Percentiles rank a stretch among this genome's conserved stretches.
Evolutionary conservation across 805 yeast species (phyloP).

Genomic region (Isabelozyma heimii): DNA sequence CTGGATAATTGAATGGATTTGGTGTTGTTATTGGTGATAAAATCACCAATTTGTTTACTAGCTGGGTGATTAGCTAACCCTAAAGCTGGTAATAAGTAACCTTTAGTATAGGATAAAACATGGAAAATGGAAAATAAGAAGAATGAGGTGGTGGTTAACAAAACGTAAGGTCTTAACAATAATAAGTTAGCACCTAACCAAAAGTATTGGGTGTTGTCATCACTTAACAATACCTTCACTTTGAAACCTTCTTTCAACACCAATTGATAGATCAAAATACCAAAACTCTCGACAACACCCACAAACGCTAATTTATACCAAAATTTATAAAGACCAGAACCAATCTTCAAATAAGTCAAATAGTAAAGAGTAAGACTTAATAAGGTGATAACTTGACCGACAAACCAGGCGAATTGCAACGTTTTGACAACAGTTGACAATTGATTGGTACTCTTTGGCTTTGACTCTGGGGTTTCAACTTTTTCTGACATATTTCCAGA

Average conservation of each 20-base stretch:
- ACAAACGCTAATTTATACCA: slow-evolving; percentile 61
- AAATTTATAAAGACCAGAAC: slow-evolving; percentile 16
- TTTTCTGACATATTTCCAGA: no score
- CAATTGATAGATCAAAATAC: slow-evolving; percentile 66
- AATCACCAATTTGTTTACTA: slow-evolving; percentile 39
- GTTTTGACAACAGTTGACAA: slow-evolving; percentile 21
- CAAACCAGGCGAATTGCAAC: slow-evolving; percentile 76
- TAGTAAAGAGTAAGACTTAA: slow-evolving; percentile 26
- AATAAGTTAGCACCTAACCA: slow-evolving; percentile 49
- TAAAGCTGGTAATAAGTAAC: slow-evolving; percentile 61
- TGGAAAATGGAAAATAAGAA: slow-evolving; percentile 80
- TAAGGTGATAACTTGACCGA: slow-evolving; percentile 39
- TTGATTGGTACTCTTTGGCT: no score
- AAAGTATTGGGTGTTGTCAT: slow-evolving; percentile 77
- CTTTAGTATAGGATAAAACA: slow-evolving; percentile 65
- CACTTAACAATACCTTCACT: slow-evolving; percentile 20
- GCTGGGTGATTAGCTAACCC: slow-evolving; percentile 32
- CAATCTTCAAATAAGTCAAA: slow-evolving; percentile 31
- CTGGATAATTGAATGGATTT: slow-evolving; percentile 39
- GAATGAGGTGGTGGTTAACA: slow-evolving; percentile 70
- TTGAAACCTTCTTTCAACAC: slow-evolving; percentile 28
- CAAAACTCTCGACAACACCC: slow-evolving; percentile 71
- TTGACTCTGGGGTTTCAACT: no score
- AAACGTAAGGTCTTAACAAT: slow-evolving; percentile 54
- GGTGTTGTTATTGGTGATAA: slow-evolving; percentile 33